A percentile compares a stretch with the other conserved stretches of the same genome.
phyloP scores from a whole-genome alignment of 2,329 filamentous ascomycete genomes.

The Cladophialophora chaetospira region DNA sequence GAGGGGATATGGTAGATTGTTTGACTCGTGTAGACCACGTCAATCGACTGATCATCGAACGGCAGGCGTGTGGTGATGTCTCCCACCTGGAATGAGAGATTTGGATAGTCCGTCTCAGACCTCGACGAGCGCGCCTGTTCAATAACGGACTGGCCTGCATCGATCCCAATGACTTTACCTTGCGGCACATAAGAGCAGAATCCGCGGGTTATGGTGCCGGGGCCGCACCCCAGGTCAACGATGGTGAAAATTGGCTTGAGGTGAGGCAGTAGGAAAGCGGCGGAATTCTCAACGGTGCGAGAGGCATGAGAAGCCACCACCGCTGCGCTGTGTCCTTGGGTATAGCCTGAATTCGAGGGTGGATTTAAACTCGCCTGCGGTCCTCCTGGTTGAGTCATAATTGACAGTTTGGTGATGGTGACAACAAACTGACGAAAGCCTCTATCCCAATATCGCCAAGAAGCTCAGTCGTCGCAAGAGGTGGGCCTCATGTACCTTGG shows the following conservation, averaged over 20 bases:
- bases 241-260: slow-evolving; percentile 41
- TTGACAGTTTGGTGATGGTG: too few relatives aligned
- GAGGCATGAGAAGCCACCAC: slow-evolving; percentile 25
- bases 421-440: too few relatives aligned
- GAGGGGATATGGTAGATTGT: slow-evolving; percentile 58
- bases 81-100: slow-evolving; percentile 40
- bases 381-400: background rate
- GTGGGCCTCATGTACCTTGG: too few relatives aligned
- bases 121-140: slow-evolving; percentile 36
- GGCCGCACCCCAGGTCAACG: slow-evolving; percentile 47
- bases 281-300: slow-evolving; percentile 39
- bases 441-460: too few relatives aligned
- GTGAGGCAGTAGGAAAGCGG: slow-evolving; percentile 43
- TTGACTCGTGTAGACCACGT: slow-evolving; percentile 62
- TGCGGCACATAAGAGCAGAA: slow-evolving; percentile 41
- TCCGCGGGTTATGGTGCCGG: slow-evolving; percentile 45
- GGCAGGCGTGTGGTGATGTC: slow-evolving; percentile 44
- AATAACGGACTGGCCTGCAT: slow-evolving; percentile 35
- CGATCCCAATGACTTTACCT: slow-evolving; percentile 43
- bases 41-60: slow-evolving; percentile 53
- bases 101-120: slow-evolving; percentile 33
- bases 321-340: slow-evolving; percentile 23
- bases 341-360: slow-evolving; percentile 10
- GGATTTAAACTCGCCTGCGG: background rate
- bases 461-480: too few relatives aligned